A percentile compares a stretch with the other conserved stretches of the same genome.
Evolutionary conservation across 2,329 filamentous ascomycete genomes (phyloP).

Genomic region (Chaetomiaceae sp.): DNA sequence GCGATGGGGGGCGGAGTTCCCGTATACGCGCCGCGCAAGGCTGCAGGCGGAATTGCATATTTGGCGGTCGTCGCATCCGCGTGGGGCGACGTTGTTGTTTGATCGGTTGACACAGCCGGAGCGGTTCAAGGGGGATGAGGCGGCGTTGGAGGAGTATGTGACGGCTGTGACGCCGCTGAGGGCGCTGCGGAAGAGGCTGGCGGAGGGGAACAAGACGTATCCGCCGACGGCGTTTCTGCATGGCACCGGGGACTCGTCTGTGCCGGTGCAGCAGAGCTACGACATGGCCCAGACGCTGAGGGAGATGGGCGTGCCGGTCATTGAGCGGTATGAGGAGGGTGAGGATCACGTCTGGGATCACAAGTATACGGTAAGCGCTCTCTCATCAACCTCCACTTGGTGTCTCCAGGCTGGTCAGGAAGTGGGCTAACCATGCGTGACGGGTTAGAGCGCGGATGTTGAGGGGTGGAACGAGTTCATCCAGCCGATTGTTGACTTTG

Average conservation of each 20-base stretch:
- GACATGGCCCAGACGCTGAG: slow-evolving; percentile 17
- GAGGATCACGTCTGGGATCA: slow-evolving; percentile 20
- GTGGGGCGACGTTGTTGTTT: slow-evolving; percentile 7
- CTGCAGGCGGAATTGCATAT: slow-evolving; percentile 21
- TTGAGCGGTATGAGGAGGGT: neutral
- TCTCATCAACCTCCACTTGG: too few species aligned
- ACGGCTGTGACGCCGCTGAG: slow-evolving; percentile 14
- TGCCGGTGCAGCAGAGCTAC: slow-evolving; percentile 20
- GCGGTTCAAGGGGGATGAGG: slow-evolving; percentile 13
- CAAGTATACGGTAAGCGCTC: slow-evolving; percentile 4
- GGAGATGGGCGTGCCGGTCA: slow-evolving; percentile 10
- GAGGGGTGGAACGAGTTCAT: too few species aligned
- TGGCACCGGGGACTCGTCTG: slow-evolving; percentile 18
- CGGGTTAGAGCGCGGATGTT: too few species aligned
- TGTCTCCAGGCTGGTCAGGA: too few species aligned
- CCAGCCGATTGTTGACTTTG: neutral
- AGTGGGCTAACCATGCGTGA: too few species aligned
- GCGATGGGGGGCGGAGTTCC: slow-evolving; percentile 18
- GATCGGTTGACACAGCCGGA: slow-evolving; percentile 19
- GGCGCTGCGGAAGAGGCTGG: slow-evolving; percentile 9
- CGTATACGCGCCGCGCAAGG: slow-evolving; percentile 14
- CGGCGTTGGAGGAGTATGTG: slow-evolving; percentile 11
- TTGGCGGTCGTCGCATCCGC: slow-evolving; percentile 7
- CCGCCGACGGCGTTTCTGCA: slow-evolving; percentile 23
- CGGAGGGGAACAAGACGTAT: slow-evolving; percentile 9